Conservation (phyloP, 805 yeast genomes). For the Nakazawaea peltata region DNA sequence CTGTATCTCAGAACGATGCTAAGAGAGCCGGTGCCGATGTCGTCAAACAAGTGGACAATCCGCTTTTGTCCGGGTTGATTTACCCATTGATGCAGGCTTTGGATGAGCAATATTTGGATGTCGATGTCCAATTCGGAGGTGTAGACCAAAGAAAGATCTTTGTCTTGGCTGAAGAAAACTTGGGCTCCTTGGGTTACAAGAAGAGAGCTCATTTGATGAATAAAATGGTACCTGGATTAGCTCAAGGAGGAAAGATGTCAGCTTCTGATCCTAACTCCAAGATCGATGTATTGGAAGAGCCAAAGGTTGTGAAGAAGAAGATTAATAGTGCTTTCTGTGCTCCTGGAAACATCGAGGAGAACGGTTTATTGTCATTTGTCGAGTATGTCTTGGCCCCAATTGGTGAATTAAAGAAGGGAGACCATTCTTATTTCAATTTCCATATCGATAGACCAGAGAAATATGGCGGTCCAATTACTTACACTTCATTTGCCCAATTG, state of each 20-base stretch:
- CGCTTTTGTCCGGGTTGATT: slow-evolving; percentile 85
- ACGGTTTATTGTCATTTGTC: slow-evolving; percentile 82
- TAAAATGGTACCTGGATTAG: slow-evolving; percentile 96
- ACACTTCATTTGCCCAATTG: slow-evolving; percentile 56
- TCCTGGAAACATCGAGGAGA: slow-evolving; percentile 87
- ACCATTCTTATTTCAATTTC: slow-evolving; percentile 51
- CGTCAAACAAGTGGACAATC: slow-evolving; percentile 94
- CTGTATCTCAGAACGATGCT: slow-evolving; percentile 90
- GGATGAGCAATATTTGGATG: slow-evolving; percentile 84
- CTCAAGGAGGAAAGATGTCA: slow-evolving; percentile 98
- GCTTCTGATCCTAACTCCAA: slow-evolving; percentile 98
- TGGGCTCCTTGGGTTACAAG: slow-evolving; percentile 82
- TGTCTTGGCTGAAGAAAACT: slow-evolving; percentile 92
- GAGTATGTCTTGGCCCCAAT: slow-evolving; percentile 83
- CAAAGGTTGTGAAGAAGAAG: slow-evolving; percentile 83
- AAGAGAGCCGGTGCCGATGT: slow-evolving; percentile 99
- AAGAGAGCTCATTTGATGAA: slow-evolving; percentile 98
- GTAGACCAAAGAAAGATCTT: slow-evolving; percentile 98
- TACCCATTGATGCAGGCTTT: slow-evolving; percentile 99
- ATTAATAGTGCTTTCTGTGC: slow-evolving; percentile 90
- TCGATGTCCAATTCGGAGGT: slow-evolving; percentile 97
- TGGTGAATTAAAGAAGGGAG: slow-evolving; percentile 60
- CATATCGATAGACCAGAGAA: slow-evolving; percentile 87
- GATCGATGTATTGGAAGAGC: slow-evolving; percentile 87
- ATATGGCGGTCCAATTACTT: slow-evolving; percentile 89